A percentile compares a stretch with the other conserved stretches of the same genome.
Conservation (phyloP, 352 stramenopile species). For the Aphanomyces euteiches region DNA sequence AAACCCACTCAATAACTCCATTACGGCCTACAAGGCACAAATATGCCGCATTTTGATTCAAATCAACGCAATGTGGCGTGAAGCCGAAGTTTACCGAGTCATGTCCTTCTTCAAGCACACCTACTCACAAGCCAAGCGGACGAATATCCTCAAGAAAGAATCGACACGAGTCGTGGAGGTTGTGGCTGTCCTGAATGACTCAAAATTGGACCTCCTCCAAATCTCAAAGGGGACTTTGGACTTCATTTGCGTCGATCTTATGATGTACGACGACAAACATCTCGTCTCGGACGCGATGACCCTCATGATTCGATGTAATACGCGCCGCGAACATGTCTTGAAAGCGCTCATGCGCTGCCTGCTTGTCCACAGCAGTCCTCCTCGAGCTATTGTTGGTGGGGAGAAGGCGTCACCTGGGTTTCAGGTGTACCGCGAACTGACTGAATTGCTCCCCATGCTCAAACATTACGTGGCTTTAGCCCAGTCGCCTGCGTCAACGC, state of each 20-base stretch:
- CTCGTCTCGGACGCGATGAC: constrained; percentile 3
- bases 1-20: constrained; percentile 2
- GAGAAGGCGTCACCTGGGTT: constrained; percentile 3
- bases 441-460: background rate
- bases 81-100: background rate
- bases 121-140: background rate
- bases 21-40: constrained; percentile 4
- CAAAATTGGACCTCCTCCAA: background rate
- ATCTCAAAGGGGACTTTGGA: constrained; percentile 10
- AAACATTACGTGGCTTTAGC: constrained; percentile 6
- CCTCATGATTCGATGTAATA: constrained; percentile 12
- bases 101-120: constrained; percentile 13
- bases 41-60: constrained; percentile 16
- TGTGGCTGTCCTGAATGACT: background rate
- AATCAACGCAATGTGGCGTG: background rate
- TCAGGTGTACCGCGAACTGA: constrained; percentile 10
- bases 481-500: background rate
- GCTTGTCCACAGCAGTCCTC: constrained; percentile 1
- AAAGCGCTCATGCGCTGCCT: background rate
- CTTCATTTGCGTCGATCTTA: constrained; percentile 20
- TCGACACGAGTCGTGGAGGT: background rate
- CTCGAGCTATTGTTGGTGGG: background rate
- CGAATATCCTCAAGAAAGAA: background rate
- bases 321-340: constrained; percentile 3
- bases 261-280: constrained; percentile 13